Conservation (phyloP, 2,329 filamentous ascomycete genomes). For the Phyllosticta citriasiana region DNA sequence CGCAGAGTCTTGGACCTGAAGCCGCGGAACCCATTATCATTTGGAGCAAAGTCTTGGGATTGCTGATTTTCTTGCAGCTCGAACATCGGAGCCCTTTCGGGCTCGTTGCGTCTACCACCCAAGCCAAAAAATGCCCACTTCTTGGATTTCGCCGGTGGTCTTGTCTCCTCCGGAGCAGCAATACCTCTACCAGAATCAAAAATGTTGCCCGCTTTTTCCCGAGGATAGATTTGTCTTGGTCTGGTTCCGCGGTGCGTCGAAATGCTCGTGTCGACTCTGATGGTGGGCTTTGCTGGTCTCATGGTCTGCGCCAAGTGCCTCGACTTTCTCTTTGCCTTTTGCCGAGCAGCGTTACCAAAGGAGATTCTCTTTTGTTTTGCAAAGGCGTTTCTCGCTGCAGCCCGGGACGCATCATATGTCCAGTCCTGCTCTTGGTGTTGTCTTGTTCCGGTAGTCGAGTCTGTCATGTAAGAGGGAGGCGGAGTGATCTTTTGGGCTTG, state of each 20-base stretch:
- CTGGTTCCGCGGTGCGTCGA: conserved; percentile 34
- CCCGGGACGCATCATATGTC: conserved; percentile 19
- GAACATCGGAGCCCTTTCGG: conserved; percentile 1
- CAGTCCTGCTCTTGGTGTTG: conserved; percentile 10
- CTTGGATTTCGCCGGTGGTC: conserved; percentile 4
- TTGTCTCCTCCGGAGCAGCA: not conserved
- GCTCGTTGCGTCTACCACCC: not conserved
- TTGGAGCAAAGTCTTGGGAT: not conserved
- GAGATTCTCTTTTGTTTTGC: conserved; percentile 25
- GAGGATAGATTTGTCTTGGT: conserved; percentile 37
- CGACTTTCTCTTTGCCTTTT: conserved; percentile 51
- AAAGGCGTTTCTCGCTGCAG: conserved; percentile 19
- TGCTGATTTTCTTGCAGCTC: conserved; percentile 3
- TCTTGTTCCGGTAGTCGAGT: not conserved
- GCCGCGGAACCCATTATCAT: conserved; percentile 5
- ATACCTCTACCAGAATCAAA: not conserved
- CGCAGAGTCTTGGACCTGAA: conserved; percentile 17
- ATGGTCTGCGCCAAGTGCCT: conserved; percentile 45
- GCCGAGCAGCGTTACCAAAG: conserved; percentile 26
- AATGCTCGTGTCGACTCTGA: conserved; percentile 62
- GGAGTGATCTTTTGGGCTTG: not conserved
- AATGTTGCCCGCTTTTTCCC: conserved; percentile 13
- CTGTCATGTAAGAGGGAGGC: conserved; percentile 7
- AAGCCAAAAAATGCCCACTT: not conserved
- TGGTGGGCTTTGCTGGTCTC: conserved; percentile 42